Evolutionary conservation across 495 filamentous ascomycete species (phyloP).

Genomic region (Hyaloscypha finlandica): DNA sequence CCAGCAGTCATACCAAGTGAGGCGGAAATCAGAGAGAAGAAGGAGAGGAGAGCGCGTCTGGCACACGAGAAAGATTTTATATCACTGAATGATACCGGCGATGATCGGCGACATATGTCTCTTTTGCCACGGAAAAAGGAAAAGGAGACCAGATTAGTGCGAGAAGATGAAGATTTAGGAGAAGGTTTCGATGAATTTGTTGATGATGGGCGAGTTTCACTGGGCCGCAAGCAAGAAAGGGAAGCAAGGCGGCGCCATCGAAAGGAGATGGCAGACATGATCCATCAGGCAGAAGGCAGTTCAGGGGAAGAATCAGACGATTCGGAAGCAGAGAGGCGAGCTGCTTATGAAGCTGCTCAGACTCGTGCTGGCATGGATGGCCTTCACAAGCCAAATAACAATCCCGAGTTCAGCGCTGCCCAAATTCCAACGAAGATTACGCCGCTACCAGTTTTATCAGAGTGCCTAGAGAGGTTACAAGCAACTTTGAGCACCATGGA

Average conservation of each 20-base stretch:
- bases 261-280: constrained; percentile 80
- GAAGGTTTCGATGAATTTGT: constrained; percentile 95
- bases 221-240: constrained; percentile 80
- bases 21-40: constrained; percentile 90
- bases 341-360: constrained; percentile 88
- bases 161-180: constrained; percentile 90
- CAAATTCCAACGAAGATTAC: constrained; percentile 56
- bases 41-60: constrained; percentile 77
- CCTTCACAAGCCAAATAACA: constrained; percentile 42
- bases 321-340: constrained; percentile 75
- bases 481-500: constrained; percentile 57
- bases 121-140: constrained; percentile 53
- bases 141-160: constrained; percentile 71
- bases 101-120: constrained; percentile 48
- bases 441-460: constrained; percentile 54
- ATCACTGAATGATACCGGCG: constrained; percentile 62
- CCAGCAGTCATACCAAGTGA: constrained; percentile 68
- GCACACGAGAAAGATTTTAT: constrained; percentile 83
- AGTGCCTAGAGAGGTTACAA: constrained; percentile 51
- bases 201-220: constrained; percentile 76
- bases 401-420: constrained; percentile 9
- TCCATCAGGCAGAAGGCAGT: constrained; percentile 72
- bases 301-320: constrained; percentile 66
- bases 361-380: constrained; percentile 78
- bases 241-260: constrained; percentile 67